Evolutionary conservation across 1,284 basidiomycete genomes (phyloP), one percentile per base, ranked within the genome.

Genomic region (Ustilago tritici): DNA sequence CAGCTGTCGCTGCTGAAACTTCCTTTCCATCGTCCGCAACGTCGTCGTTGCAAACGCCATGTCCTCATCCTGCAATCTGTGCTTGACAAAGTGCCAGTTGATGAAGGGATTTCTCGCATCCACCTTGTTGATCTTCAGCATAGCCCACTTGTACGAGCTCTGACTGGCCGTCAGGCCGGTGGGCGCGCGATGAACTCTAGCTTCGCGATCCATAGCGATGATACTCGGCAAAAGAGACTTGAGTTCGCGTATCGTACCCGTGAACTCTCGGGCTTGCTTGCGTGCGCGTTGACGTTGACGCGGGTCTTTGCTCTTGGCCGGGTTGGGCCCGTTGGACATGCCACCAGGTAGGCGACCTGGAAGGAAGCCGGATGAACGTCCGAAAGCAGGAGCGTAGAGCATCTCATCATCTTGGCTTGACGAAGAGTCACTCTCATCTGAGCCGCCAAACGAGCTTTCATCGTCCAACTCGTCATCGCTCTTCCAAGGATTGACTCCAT

Each of bases 81-180:
- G 58, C 60, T 81, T 81, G 43, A 84, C 78, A 62, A 83, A 78
- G n/a, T 69, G 63, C 75, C 77, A 80, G 52, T 67, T 71, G 61
- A 84, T 77, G 67, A 84, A 85, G 4, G 84, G 84, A 38, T 85
- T 85, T 38, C 80, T 74, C 0, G 82, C 78, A 35, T 80, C 79
- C 2, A 82, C 67, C 38, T 77, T 75, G 36, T 73, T 73, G 65
- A 75, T 62, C 66, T 76, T 78, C 40, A 77, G 56, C 70, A 65
- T 65, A 11, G 70, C 65, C 64, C 70, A 78, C 56, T 73, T 76
- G 61, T 73, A 69, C 55, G 64, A 80, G 40, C 54, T 70, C 31
- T 69, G 70, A 36, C 70, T 67, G 3, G 75, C 75, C 2, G 52
- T 55, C 2, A 72, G 56, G 3, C 59, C 62, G 2, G 69, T 76